Evolutionary conservation across 1,139 yeast genomes (phyloP).

Genomic region (Wickerhamomyces sp.): DNA sequence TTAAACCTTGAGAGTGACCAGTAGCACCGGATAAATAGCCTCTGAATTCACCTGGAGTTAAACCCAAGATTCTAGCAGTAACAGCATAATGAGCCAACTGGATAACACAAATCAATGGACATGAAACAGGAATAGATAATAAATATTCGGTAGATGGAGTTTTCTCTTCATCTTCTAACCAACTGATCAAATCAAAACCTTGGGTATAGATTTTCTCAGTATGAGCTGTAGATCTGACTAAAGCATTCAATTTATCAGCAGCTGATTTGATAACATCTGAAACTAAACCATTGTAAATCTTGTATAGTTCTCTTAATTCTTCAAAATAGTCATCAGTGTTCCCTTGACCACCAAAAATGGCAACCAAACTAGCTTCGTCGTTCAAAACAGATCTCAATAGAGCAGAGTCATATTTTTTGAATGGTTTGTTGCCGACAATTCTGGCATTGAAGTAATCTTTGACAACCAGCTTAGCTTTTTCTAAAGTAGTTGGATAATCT

Average conservation of each 20-base stretch:
- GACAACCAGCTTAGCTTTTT: slow-evolving; percentile 69
- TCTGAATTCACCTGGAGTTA: slow-evolving; percentile 87
- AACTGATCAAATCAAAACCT: slow-evolving; percentile 81
- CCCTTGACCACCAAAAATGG: slow-evolving; percentile 99
- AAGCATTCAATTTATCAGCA: slow-evolving; percentile 60
- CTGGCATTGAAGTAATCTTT: slow-evolving; percentile 63
- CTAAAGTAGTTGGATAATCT: slow-evolving; percentile 57
- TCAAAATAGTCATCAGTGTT: slow-evolving; percentile 96
- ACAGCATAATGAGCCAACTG: slow-evolving; percentile 92
- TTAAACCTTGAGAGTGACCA: slow-evolving; percentile 97
- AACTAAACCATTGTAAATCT: slow-evolving; percentile 70
- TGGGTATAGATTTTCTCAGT: slow-evolving; percentile 89
- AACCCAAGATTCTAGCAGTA: slow-evolving; percentile 78
- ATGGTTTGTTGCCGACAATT: slow-evolving; percentile 42
- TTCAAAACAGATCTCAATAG: slow-evolving; percentile 57
- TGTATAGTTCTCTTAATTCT: slow-evolving; percentile 83
- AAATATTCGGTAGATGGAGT: slow-evolving; percentile 90
- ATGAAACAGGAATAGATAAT: slow-evolving; percentile 87
- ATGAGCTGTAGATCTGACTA: slow-evolving; percentile 69
- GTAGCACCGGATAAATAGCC: slow-evolving; percentile 75
- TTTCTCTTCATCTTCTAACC: slow-evolving; percentile 81
- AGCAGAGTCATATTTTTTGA: slow-evolving; percentile 57
- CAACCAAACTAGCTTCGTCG: slow-evolving; percentile 58
- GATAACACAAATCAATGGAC: slow-evolving; percentile 93
- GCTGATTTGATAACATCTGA: slow-evolving; percentile 66